Base-by-base conservation (phyloP, 768 basidiomycete genomes). In the Lentinus tigrinus region DNA sequence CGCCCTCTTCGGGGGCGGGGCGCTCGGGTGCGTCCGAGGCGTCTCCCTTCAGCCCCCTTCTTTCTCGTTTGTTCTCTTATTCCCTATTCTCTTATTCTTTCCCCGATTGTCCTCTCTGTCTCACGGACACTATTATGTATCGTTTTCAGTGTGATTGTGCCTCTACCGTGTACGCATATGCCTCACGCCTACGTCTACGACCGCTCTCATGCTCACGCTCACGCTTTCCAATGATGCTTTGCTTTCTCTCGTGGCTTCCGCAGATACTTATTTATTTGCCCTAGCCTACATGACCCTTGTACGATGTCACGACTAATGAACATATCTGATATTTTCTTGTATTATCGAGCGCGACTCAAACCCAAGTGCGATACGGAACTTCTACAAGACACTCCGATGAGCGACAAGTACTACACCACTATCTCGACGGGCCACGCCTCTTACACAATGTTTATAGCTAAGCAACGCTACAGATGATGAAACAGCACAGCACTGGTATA, bases 151-250 rank as follows among this genome's bases (percentile, higher is more conserved):
- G 42, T 43, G 42, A 43, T 40, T 55, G 54, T 60, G 43, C 44
- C 46, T 38, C 40, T 54, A 42, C 39, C 47, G 38, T 60, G 58
- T 60, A 60, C 42, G 54, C 24, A 23, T 28, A 28, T 26, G 21
- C 40, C n/a, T 31, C 48, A 36, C 54, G 50, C 44, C 28, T 47
- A 47, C 52, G 38, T 27, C 34, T 43, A 60, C 50, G 54, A 56
- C 54, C 50, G 43, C 59, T 56, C 51, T 56, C 54, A 56, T 49
- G 54, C 53, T 55, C 43, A n/a, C n/a, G n/a, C n/a, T n/a, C n/a
- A n/a, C n/a, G n/a, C n/a, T n/a, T n/a, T n/a, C 7, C 19, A 34
- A 52, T 47, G 47, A 23, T 46, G 47, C 2, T 23, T 58, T 50
- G 37, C 39, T 40, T 19, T 43, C 34, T 53, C 47, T 54, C 6